Base-by-base conservation (phyloP, 2,329 filamentous ascomycete species). In the Colletotrichum viniferum region DNA sequence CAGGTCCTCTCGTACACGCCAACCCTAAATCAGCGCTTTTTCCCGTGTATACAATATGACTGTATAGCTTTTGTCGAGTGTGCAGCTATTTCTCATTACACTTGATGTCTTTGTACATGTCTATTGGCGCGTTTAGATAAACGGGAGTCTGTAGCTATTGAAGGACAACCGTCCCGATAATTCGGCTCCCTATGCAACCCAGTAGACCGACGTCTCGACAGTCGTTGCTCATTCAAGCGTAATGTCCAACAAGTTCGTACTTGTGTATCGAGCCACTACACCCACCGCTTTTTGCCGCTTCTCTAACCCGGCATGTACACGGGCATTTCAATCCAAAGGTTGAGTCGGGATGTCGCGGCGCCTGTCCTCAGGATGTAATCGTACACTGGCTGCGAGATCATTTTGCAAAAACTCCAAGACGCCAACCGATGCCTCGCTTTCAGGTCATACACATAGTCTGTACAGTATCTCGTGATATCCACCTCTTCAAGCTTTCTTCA, bases 391-490 rank as follows among this genome's bases (percentile, higher is more conserved):
- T 34, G 60, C 9, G 34, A 60, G 28, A 48, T 28, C 73, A 68
- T 36, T 60, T 26, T 71, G 62, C 38, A 69, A 62, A 48, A 76
- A 76, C 69, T 73, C 73, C 69, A 38, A 52, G 69, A 76, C 73
- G 73, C 73, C 73, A 55, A 21, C 73, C 69, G 52, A 76, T 76
- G 73, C 69, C 64, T 69, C 58, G 69, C 73, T 76, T 68, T 26
- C 48, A 73, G 73, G 60, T 73, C 69, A 76, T 76, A 76, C 73
- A 73, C 56, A 30, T 76, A 69, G n/a, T 38, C 55, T 76, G 63
- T 73, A 73, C 73, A 75, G 24, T 43, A 30, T 68, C 28, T 70
- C 58, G 62, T 66, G 28, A 21, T 63, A 24, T 61, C 61, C 9
- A 8, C 48, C 12, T 30, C 32, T 38, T 38, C 14, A 38, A 38